Base-by-base conservation (phyloP, 2,329 filamentous ascomycete species). In the Aspergillus aculeatus region DNA sequence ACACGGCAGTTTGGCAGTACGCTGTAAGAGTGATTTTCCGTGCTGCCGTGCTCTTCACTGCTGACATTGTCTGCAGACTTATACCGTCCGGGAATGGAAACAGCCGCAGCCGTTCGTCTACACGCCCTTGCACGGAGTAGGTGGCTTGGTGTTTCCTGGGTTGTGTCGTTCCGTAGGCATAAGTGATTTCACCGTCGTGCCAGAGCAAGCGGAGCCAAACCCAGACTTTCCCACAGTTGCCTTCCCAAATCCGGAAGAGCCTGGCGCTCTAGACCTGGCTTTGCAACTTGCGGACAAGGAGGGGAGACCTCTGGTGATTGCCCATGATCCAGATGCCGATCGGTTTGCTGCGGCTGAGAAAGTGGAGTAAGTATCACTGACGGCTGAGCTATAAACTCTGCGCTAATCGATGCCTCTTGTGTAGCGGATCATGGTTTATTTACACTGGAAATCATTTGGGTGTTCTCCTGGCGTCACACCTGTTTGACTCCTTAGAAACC, bases 381-480 rank as follows among this genome's bases (percentile, higher is more conserved):
- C 19, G 12, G 14, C 19, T 14, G 2, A 5, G 9, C 19, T n/a
- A 24, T 16, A 2, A 2, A 41, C 6, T 3, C 31, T 35, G 29
- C 48, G 16, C 19, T 62, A 50, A 49, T 11, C 64, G 41, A 2
- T 31, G 32, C 19, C 32, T 10, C 26, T 2, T 19, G 12, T 38
- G 9, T 47, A 80, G 77, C 54, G 82, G 80, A 11, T 74, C 73
- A 62, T 89, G 85, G 84, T 81, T 83, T 57, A 81, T 84, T 51
- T 83, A 88, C 67, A 88, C 84, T 0, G 86, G 86, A n/a, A 88
- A 89, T 63, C 84, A 89, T 66, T 76, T 88, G 16, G 86, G 86
- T 35, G 78, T 86, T 19, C 77, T 89, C 10, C 75, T 89, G 11
- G 85, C 83, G 5, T 83, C 83, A 0, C 81, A 85, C 66, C 69